Evolutionary conservation across 192 early-diverging fungal species (phyloP).

Genomic region (Phycomyces nitens): DNA sequence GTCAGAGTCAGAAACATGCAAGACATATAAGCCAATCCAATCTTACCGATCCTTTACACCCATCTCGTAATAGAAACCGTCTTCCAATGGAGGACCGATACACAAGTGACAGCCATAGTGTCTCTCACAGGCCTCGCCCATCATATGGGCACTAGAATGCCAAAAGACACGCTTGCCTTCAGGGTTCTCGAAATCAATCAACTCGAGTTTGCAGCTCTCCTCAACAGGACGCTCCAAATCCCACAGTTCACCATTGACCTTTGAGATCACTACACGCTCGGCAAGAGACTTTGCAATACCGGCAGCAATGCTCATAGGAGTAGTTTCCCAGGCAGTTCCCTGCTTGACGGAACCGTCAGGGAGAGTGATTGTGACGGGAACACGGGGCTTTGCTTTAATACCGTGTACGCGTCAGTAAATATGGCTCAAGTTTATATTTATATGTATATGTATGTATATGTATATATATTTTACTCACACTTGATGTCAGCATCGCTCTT

Average conservation of each 20-base stretch:
- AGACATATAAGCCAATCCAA: too few species aligned
- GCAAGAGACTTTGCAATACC: constrained; percentile 85
- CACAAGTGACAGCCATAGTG: constrained; percentile 98
- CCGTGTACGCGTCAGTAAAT: too few species aligned
- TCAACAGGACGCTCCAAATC: constrained; percentile 90
- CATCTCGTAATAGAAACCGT: constrained; percentile 98
- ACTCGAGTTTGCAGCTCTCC: constrained; percentile 71
- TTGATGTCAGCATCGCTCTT: constrained; percentile 61
- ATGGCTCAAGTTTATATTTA: background rate
- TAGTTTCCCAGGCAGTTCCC: constrained; percentile 91
- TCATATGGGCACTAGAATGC: constrained; percentile 96
- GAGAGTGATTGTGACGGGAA: constrained; percentile 78
- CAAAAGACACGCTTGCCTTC: constrained; percentile 96
- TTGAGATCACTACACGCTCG: constrained; percentile 90
- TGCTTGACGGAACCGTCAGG: constrained; percentile 81
- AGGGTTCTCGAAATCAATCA: constrained; percentile 91
- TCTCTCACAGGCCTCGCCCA: constrained; percentile 95
- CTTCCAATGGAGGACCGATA: constrained; percentile 92
- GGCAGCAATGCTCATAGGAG: constrained; percentile 88
- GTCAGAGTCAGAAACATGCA: too few species aligned
- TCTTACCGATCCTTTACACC: constrained; percentile 65
- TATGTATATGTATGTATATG: background rate
- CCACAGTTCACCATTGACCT: constrained; percentile 86
- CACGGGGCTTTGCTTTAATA: constrained; percentile 65
- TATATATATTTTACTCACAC: constrained; percentile 38